Percentiles rank a stretch among this genome's conserved stretches.
Conservation (phyloP, 2,329 filamentous ascomycete genomes). For the Fusarium lateritium region DNA sequence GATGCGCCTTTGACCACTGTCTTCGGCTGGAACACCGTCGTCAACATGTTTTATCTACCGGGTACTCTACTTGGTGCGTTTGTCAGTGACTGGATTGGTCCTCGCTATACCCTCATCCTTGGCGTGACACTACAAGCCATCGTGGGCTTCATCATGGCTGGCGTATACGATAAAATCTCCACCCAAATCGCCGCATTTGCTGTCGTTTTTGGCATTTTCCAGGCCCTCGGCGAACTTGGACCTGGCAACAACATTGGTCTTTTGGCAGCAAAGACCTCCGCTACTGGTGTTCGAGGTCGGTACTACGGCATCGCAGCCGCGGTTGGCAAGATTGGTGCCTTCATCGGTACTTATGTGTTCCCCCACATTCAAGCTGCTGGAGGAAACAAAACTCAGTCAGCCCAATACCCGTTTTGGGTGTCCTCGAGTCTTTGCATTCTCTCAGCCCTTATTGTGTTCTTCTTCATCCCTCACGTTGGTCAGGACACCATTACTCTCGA, state of each 20-base stretch:
- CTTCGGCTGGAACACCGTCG: slow-evolving; percentile 90
- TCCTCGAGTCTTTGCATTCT: slow-evolving; percentile 83
- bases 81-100: slow-evolving; percentile 83
- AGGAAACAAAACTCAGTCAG: slow-evolving; percentile 67
- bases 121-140: slow-evolving; percentile 81
- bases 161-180: slow-evolving; percentile 79
- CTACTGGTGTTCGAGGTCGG: slow-evolving; percentile 85
- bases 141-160: slow-evolving; percentile 92
- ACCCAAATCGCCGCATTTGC: slow-evolving; percentile 60
- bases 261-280: slow-evolving; percentile 87
- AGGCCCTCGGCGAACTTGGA: slow-evolving; percentile 69
- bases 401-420: slow-evolving; percentile 94
- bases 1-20: slow-evolving; percentile 77
- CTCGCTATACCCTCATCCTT: slow-evolving; percentile 78
- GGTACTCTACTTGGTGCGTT: slow-evolving; percentile 85
- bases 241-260: slow-evolving; percentile 94
- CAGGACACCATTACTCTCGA: slow-evolving; percentile 88
- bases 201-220: slow-evolving; percentile 57
- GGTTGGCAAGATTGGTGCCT: slow-evolving; percentile 83
- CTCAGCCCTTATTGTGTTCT: slow-evolving; percentile 70
- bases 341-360: slow-evolving; percentile 88
- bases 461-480: slow-evolving; percentile 82
- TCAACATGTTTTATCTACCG: slow-evolving; percentile 91
- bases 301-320: slow-evolving; percentile 82
- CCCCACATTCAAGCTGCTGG: slow-evolving; percentile 78